phyloP scores from a whole-genome alignment of 306 rosid genomes.

The Cicer arietinum region DNA sequence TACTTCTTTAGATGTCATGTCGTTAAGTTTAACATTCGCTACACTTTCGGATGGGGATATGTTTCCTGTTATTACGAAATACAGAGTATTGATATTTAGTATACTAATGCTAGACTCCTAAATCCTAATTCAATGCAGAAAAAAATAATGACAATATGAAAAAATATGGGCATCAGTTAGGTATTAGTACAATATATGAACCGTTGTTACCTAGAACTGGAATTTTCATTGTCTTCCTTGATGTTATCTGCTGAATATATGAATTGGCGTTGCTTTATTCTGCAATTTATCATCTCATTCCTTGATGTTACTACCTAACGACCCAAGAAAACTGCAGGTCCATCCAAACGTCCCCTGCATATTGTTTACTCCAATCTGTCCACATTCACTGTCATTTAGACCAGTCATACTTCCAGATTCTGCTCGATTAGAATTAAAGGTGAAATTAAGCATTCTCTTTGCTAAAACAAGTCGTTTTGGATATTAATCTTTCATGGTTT shows the following conservation, averaged over 20 bases:
- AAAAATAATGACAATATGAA: neutral
- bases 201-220: neutral
- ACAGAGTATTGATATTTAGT: neutral
- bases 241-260: constrained; percentile 34
- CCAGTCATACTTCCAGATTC: constrained; percentile 99
- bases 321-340: constrained; percentile 64
- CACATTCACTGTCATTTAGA: constrained; percentile 96
- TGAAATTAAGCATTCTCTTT: constrained; percentile 44
- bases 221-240: constrained; percentile 25
- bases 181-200: constrained; percentile 10
- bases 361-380: constrained; percentile 94
- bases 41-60: neutral
- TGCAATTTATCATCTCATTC: constrained; percentile 26
- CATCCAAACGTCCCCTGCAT: constrained; percentile 99
- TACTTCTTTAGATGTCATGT: too few relatives aligned
- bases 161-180: neutral
- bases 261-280: neutral
- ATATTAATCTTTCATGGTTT: constrained; percentile 26
- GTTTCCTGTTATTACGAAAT: neutral
- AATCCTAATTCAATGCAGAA: neutral
- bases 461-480: neutral
- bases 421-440: constrained; percentile 88
- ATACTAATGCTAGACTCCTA: neutral
- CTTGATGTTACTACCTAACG: constrained; percentile 36
- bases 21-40: too few relatives aligned